A percentile compares a stretch with the other conserved stretches of the same genome.
Conservation (phyloP, 169 alveolate species). For the Plasmodium cynomolgi region DNA sequence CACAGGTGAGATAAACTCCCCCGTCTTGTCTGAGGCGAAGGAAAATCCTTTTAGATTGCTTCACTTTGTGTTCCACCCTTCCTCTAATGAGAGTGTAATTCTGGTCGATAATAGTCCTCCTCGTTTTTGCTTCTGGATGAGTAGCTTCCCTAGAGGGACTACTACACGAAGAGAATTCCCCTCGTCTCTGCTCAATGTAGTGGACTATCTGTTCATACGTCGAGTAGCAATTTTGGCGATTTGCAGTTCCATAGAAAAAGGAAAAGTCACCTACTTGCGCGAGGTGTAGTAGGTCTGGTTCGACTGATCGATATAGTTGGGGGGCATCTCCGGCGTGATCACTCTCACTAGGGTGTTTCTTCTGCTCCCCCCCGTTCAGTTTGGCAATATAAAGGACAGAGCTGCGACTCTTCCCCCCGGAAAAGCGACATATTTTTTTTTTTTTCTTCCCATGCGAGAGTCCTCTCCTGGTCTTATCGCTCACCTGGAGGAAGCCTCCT, state of each 20-base stretch:
- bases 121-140: not conserved
- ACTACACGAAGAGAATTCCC: not conserved
- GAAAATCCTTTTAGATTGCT: slow-evolving; percentile 49
- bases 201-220: slow-evolving; percentile 10
- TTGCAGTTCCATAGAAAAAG: slow-evolving; percentile 19
- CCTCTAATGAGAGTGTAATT: slow-evolving; percentile 22
- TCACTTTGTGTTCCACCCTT: slow-evolving; percentile 18
- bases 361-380: not conserved
- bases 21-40: slow-evolving; percentile 14
- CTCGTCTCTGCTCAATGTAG: not conserved
- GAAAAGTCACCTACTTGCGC: slow-evolving; percentile 17
- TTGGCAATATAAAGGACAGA: not conserved
- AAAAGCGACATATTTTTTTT: not conserved
- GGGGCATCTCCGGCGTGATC: not conserved
- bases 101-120: not conserved
- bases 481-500: not conserved
- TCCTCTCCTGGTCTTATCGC: not conserved
- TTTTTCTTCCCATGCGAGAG: not conserved
- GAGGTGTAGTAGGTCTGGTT: not conserved
- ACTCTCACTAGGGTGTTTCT: not conserved
- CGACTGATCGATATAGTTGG: not conserved
- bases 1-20: slow-evolving; percentile 35
- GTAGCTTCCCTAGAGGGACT: not conserved
- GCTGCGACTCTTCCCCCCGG: not conserved
- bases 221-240: not conserved